A percentile compares a stretch with the other conserved stretches of the same genome.
phyloP scores from a whole-genome alignment of 2,329 filamentous ascomycete species.

The Lasiodiplodia gonubiensis region DNA sequence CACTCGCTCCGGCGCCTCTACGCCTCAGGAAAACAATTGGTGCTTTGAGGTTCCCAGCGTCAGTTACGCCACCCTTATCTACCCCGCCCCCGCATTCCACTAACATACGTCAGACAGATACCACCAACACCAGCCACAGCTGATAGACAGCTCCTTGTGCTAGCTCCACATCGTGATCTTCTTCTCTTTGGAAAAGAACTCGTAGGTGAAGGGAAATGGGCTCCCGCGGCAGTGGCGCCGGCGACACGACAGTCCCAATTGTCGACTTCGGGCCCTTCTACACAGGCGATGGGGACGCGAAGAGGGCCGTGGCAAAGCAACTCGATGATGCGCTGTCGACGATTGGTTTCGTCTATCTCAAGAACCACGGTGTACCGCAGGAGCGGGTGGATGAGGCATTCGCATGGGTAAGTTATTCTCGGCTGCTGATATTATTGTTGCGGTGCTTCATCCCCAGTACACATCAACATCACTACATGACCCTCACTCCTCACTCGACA shows the following conservation, averaged over 20 bases:
- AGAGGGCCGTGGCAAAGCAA: slow-evolving; percentile 37
- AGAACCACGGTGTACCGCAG: slow-evolving; percentile 45
- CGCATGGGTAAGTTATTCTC: slow-evolving; percentile 35
- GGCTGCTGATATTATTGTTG: neutral
- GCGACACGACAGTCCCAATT: slow-evolving; percentile 34
- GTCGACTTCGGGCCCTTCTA: slow-evolving; percentile 39
- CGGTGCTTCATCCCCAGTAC: slow-evolving; percentile 28
- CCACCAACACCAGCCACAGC: neutral
- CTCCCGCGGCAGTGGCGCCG: neutral
- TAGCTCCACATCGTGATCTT: neutral
- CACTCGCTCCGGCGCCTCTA: neutral
- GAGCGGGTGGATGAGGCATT: slow-evolving; percentile 40
- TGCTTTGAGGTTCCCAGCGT: neutral
- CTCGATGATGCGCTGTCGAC: slow-evolving; percentile 47
- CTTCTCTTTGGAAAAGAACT: neutral
- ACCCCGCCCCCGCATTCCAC: slow-evolving; percentile 12
- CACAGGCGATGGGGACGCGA: slow-evolving; percentile 32
- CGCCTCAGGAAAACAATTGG: neutral
- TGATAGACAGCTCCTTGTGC: neutral
- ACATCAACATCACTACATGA: neutral
- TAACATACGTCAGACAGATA: neutral
- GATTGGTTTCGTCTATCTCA: slow-evolving; percentile 51
- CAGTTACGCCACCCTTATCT: neutral
- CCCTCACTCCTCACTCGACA: neutral
- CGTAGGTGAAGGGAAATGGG: neutral